Conservation (phyloP, 2,329 filamentous ascomycete species). For the Fusarium albidum region DNA sequence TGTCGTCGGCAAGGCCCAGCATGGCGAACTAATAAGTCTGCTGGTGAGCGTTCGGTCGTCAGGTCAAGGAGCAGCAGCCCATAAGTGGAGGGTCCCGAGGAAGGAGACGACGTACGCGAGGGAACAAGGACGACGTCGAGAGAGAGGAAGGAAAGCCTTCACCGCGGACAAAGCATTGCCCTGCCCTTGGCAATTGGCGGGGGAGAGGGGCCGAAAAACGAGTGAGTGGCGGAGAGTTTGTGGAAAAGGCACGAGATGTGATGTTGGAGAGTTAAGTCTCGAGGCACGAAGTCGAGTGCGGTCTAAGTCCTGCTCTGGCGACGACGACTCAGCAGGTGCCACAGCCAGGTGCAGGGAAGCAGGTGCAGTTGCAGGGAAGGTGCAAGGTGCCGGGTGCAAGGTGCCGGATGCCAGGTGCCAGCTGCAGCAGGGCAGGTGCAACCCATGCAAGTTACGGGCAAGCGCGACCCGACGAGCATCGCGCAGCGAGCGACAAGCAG, state of each 20-base stretch:
- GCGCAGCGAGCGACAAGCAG: conserved; percentile 30
- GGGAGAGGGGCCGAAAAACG: conserved; percentile 32
- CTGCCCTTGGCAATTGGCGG: conserved; percentile 48
- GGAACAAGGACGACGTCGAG: conserved; percentile 8
- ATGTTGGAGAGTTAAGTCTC: conserved; percentile 39
- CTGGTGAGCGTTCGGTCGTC: conserved; percentile 37
- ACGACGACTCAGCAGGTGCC: conserved; percentile 39
- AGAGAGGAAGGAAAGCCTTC: conserved; percentile 38
- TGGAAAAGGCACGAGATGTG: conserved; percentile 38
- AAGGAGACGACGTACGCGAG: conserved; percentile 7
- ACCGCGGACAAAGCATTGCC: conserved; percentile 51
- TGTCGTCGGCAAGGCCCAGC: conserved; percentile 45
- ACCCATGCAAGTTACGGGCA: conserved; percentile 32
- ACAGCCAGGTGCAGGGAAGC: conserved; percentile 20
- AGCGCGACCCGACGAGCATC: conserved; percentile 33
- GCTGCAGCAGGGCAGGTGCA: conserved; percentile 36
- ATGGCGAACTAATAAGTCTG: conserved; percentile 45
- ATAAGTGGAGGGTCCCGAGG: conserved; percentile 30
- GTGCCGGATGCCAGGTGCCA: conserved; percentile 35
- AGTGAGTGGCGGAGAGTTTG: conserved; percentile 36
- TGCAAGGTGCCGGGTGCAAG: conserved; percentile 34
- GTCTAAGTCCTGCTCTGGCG: conserved; percentile 41
- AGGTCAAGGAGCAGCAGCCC: conserved; percentile 34
- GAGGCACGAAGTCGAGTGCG: conserved; percentile 40
- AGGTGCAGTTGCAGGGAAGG: conserved; percentile 31